These are phyloP conservation scores for Macrophomina pseudophaseolina DNA, from an alignment of 2,329 filamentous ascomycete species.

Conservation along the genomic window DNA sequence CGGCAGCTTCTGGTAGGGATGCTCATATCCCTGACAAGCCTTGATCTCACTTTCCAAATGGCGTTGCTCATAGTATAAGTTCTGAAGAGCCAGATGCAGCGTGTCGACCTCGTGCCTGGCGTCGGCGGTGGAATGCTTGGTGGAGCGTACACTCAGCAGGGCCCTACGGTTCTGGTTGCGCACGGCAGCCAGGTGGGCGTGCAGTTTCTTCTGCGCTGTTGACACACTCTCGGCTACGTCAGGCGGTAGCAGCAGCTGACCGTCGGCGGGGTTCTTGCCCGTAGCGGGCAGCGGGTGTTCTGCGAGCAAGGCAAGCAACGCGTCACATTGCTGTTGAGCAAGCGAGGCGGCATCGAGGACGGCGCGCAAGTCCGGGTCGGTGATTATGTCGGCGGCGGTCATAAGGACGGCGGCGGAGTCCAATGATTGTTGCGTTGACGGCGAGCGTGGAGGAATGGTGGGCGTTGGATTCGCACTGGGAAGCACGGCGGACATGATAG, in stretches of 20 bases:
- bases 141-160: slow-evolving; percentile 79
- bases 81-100: slow-evolving; percentile 90
- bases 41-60: slow-evolving; percentile 89
- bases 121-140: slow-evolving; percentile 84
- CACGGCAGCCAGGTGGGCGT: slow-evolving; percentile 62
- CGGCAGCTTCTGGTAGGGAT: slow-evolving; percentile 86
- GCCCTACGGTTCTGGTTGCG: slow-evolving; percentile 84
- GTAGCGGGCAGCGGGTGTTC: slow-evolving; percentile 39
- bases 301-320: slow-evolving; percentile 62
- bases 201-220: slow-evolving; percentile 79
- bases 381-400: slow-evolving; percentile 54
- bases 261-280: slow-evolving; percentile 35
- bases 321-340: slow-evolving; percentile 73
- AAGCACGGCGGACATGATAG: slow-evolving; percentile 14
- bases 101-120: slow-evolving; percentile 89
- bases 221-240: slow-evolving; percentile 65
- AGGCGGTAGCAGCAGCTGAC: slow-evolving; percentile 49
- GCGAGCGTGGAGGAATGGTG: background rate
- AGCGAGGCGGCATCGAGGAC: slow-evolving; percentile 75
- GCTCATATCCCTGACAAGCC: slow-evolving; percentile 92
- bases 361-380: slow-evolving; percentile 67
- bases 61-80: slow-evolving; percentile 93
- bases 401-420: slow-evolving; percentile 8
- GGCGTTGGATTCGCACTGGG: background rate
- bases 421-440: background rate